phyloP scores from a whole-genome alignment of 176 grass and related monocot species.

The Phragmites australis region DNA sequence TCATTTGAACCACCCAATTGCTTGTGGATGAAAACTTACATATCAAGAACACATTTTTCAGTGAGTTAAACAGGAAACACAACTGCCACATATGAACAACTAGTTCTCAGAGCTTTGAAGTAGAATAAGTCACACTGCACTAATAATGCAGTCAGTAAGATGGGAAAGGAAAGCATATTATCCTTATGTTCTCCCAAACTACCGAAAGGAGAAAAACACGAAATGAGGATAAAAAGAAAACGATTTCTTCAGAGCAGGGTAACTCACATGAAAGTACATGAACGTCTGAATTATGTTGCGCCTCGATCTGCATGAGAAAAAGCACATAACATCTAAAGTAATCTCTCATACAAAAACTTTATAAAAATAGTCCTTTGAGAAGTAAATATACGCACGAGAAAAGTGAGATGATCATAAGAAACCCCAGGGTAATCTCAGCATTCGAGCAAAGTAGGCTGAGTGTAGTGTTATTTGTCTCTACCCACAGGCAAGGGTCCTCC shows the following conservation, averaged over 20 bases:
- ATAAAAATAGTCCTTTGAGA: slow-evolving; percentile 22
- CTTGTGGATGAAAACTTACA: neutral
- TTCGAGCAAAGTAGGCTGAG: slow-evolving; percentile 75
- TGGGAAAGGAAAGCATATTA: neutral
- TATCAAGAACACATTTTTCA: neutral
- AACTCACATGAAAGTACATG: slow-evolving; percentile 94
- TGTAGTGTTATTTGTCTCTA: slow-evolving; percentile 73
- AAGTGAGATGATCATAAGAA: slow-evolving; percentile 89
- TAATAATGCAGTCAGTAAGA: slow-evolving; percentile 20
- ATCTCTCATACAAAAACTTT: slow-evolving; percentile 39
- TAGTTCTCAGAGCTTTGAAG: neutral
- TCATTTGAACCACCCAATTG: neutral
- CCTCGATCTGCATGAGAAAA: slow-evolving; percentile 62
- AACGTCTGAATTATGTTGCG: slow-evolving; percentile 87
- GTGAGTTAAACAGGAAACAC: neutral
- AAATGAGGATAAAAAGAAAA: slow-evolving; percentile 12
- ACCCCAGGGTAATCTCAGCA: slow-evolving; percentile 83
- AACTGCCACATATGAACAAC: neutral
- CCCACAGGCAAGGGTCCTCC: slow-evolving; percentile 84
- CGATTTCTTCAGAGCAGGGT: slow-evolving; percentile 15
- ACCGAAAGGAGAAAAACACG: neutral
- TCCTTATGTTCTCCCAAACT: neutral
- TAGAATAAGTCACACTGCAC: neutral
- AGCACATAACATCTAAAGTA: neutral
- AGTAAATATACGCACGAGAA: slow-evolving; percentile 72